Conservation (phyloP, 257 asterid species). For the Rubia yunnanensis region DNA sequence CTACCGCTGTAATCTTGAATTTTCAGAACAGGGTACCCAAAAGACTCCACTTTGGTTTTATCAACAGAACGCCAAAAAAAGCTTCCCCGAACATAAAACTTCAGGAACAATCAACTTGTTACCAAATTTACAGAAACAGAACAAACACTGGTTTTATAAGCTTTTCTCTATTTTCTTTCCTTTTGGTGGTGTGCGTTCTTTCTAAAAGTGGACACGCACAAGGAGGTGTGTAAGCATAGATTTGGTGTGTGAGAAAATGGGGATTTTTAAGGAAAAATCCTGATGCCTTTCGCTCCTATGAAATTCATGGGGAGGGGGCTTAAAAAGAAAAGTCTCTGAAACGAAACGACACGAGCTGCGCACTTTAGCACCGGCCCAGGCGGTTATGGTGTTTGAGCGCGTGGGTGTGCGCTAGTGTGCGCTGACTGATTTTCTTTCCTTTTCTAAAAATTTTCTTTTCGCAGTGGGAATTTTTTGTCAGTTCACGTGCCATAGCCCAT, state of each 20-base stretch:
- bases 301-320: slow-evolving; percentile 19
- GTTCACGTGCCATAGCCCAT: slow-evolving; percentile 20
- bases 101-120: neutral
- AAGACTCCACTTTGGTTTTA: neutral
- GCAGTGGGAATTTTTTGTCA: neutral
- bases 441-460: neutral
- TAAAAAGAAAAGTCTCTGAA: slow-evolving; percentile 17
- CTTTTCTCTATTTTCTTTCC: neutral
- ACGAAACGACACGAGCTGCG: slow-evolving; percentile 5
- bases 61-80: neutral
- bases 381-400: slow-evolving; percentile 5
- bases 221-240: slow-evolving; percentile 2
- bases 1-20: slow-evolving; percentile 20
- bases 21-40: slow-evolving; percentile 9
- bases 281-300: slow-evolving; percentile 22
- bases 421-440: slow-evolving; percentile 11
- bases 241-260: slow-evolving; percentile 14
- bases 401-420: slow-evolving; percentile 14
- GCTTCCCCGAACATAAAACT: neutral
- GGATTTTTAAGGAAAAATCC: neutral
- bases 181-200: neutral
- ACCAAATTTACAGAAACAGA: neutral
- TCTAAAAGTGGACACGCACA: neutral
- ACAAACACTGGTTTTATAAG: neutral
- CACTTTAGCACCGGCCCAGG: slow-evolving; percentile 14